A percentile compares a stretch with the other conserved stretches of the same genome.
phyloP scores from a whole-genome alignment of 2,329 filamentous ascomycete genomes.

The Fusarium sp. region DNA sequence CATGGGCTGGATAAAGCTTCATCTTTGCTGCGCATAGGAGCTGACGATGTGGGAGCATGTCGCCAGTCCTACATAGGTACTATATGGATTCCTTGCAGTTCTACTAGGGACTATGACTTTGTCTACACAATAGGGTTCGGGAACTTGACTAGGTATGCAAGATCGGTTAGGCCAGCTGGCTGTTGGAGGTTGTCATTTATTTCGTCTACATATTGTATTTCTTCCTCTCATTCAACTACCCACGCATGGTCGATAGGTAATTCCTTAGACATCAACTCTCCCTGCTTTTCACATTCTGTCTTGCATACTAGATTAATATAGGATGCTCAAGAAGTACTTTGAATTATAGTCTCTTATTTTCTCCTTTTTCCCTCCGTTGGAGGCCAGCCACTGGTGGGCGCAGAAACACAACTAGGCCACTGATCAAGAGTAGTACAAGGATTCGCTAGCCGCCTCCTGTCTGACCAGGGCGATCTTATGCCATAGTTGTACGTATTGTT shows the following conservation, averaged over 20 bases:
- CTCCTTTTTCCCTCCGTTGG: not conserved
- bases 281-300: conserved; percentile 17
- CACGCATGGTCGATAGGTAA: conserved; percentile 31
- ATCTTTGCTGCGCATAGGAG: conserved; percentile 38
- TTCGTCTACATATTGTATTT: conserved; percentile 24
- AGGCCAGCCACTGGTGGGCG: not conserved
- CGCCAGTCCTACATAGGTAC: conserved; percentile 5
- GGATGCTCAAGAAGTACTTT: conserved; percentile 23
- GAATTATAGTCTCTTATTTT: not conserved
- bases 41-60: conserved; percentile 27
- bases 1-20: conserved; percentile 36
- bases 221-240: conserved; percentile 2
- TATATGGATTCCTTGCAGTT: not conserved
- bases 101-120: conserved; percentile 3
- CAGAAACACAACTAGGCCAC: not conserved
- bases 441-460: not conserved
- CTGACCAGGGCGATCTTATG: not conserved
- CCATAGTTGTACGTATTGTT: not conserved
- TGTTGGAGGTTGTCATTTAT: conserved; percentile 34
- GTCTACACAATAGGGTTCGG: not conserved
- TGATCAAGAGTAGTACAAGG: not conserved
- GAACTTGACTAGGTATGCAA: not conserved
- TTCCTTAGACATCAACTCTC: conserved; percentile 19
- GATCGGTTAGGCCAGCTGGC: conserved; percentile 16
- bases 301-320: conserved; percentile 18